A percentile compares a stretch with the other conserved stretches of the same genome.
Conservation (phyloP, 495 filamentous ascomycete species). For the Penicillium steckii region DNA sequence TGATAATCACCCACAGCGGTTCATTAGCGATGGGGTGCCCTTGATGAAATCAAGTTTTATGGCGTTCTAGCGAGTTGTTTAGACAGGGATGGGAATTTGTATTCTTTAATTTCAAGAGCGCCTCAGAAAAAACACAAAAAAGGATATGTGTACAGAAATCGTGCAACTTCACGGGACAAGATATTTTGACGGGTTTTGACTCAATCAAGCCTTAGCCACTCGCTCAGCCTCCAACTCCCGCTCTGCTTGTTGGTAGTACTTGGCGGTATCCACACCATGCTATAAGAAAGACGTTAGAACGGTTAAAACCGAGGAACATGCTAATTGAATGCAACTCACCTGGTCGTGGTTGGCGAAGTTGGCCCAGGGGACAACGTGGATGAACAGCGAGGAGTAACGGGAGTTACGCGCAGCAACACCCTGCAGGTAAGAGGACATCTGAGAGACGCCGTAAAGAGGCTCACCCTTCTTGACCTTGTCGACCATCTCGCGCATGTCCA, state of each 20-base stretch:
- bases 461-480: slow-evolving; percentile 87
- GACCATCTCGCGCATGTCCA: slow-evolving; percentile 99
- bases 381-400: slow-evolving; percentile 78
- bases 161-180: slow-evolving; percentile 14
- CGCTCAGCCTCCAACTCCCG: slow-evolving; percentile 82
- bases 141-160: slow-evolving; percentile 32
- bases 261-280: slow-evolving; percentile 96
- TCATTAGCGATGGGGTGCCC: too few relatives aligned
- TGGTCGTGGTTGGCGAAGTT: slow-evolving; percentile 96
- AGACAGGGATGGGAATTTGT: slow-evolving; percentile 12
- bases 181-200: neutral
- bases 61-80: neutral
- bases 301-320: neutral
- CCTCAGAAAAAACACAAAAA: slow-evolving; percentile 26
- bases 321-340: slow-evolving; percentile 35
- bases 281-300: slow-evolving; percentile 36
- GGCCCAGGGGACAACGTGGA: slow-evolving; percentile 88
- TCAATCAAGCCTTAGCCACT: slow-evolving; percentile 28
- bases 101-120: slow-evolving; percentile 26
- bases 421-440: slow-evolving; percentile 81
- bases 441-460: slow-evolving; percentile 83
- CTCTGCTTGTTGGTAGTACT: slow-evolving; percentile 97
- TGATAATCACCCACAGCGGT: too few relatives aligned
- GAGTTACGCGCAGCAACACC: slow-evolving; percentile 92
- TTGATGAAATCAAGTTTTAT: too few relatives aligned